Evolutionary conservation across 2,329 filamentous ascomycete species (phyloP).

Genomic region (Botrytis medusae): DNA sequence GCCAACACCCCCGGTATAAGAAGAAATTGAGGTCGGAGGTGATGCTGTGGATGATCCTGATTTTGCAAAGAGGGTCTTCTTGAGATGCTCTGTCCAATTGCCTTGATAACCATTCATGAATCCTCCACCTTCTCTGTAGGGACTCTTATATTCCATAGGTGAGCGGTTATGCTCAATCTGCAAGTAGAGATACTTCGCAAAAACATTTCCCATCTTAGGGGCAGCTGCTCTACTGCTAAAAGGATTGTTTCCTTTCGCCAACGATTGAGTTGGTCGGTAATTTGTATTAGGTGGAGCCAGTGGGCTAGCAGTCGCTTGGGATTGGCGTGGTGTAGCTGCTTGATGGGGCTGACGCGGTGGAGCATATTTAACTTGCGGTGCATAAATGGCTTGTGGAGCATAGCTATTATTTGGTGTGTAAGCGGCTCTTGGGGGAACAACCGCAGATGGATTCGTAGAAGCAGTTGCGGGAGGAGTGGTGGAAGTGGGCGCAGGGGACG

Average conservation of each 20-base stretch:
- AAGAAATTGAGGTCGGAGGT: constrained; percentile 15
- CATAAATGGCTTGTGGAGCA: constrained; percentile 8
- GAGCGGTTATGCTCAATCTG: constrained; percentile 61
- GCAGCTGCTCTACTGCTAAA: constrained; percentile 31
- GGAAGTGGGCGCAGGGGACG: constrained; percentile 9
- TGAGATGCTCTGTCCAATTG: constrained; percentile 35
- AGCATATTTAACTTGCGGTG: constrained; percentile 13
- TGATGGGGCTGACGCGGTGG: constrained; percentile 18
- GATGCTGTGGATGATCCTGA: constrained; percentile 22
- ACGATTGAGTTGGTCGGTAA: constrained; percentile 26
- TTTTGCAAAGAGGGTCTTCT: constrained; percentile 35
- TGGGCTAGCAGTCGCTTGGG: constrained; percentile 16
- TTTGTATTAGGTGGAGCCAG: constrained; percentile 26
- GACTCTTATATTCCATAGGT: constrained; percentile 57
- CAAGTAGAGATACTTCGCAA: constrained; percentile 50
- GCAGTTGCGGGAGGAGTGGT: background rate
- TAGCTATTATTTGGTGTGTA: background rate
- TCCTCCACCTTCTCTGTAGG: constrained; percentile 55
- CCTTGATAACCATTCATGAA: constrained; percentile 63
- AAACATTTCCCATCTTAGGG: constrained; percentile 23
- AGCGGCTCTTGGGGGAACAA: background rate
- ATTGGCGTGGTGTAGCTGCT: constrained; percentile 8
- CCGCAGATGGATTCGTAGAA: constrained; percentile 16
- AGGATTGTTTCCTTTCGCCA: constrained; percentile 32
- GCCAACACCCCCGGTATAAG: constrained; percentile 14